phyloP scores from a whole-genome alignment of 495 filamentous ascomycete species.

The Aspergillus wentii region DNA sequence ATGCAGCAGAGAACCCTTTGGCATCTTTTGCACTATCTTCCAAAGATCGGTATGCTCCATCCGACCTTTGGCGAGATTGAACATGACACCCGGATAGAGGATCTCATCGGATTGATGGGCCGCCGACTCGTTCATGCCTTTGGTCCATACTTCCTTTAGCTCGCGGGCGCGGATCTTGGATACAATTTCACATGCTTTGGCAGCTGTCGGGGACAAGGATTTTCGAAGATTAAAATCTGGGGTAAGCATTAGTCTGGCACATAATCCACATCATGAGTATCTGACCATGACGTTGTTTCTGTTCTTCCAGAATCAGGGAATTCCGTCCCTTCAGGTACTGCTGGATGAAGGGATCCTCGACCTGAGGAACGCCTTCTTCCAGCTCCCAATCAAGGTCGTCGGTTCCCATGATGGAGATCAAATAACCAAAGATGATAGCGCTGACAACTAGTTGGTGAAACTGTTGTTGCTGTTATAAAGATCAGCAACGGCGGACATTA shows the following conservation, averaged over 20 bases:
- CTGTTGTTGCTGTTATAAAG: no score
- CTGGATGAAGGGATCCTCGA: conserved; percentile 69
- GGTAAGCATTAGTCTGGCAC: neutral
- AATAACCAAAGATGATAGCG: no score
- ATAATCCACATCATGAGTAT: conserved; percentile 7
- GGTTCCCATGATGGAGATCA: conserved; percentile 13
- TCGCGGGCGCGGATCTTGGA: conserved; percentile 73
- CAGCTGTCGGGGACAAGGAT: conserved; percentile 68
- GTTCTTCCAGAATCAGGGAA: conserved; percentile 73
- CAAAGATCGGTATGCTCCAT: conserved; percentile 83
- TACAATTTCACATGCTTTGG: conserved; percentile 72
- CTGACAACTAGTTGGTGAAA: no score
- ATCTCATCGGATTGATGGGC: conserved; percentile 46
- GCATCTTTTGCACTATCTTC: conserved; percentile 79
- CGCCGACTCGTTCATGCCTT: conserved; percentile 59
- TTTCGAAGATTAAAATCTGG: conserved; percentile 42
- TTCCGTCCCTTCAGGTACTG: conserved; percentile 74
- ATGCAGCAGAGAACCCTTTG: conserved; percentile 86
- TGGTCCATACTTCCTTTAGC: conserved; percentile 64
- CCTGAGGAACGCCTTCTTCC: conserved; percentile 46
- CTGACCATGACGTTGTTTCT: conserved; percentile 75
- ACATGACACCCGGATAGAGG: conserved; percentile 85
- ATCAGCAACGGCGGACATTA: no score
- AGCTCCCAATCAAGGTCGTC: conserved; percentile 40
- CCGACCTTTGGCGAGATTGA: conserved; percentile 67